Base-by-base conservation (phyloP, 1,284 basidiomycete genomes). In the Papiliotrema flavescens region DNA sequence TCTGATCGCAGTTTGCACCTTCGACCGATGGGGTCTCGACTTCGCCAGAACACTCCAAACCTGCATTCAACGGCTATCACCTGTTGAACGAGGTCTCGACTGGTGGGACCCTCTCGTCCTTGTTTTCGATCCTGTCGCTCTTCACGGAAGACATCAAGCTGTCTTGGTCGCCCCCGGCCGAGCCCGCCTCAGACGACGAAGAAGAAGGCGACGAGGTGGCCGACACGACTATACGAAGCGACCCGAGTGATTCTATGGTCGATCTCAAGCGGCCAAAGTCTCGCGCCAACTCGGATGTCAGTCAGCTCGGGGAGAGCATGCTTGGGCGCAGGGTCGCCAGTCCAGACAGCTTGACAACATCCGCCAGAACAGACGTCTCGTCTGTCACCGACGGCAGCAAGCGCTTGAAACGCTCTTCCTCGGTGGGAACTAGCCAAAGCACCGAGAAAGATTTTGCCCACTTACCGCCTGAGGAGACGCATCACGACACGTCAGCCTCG, bases 111-210 rank as follows among this genome's bases (percentile, higher is more conserved):
- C 80, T 98, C 15, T 95, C 92, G 39, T 95, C 91, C 66, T 81
- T 98, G 39, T 98, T 98, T 77, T 97, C 92, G 14, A 98, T 98
- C 69, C 82, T 98, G 50, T 89, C 79, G 55, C 80, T 99, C 46
- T 98, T 99, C 77, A 99, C 96, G 1, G 95, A 98, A 75, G 89
- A 98, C 69, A 87, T 98, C 66, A 88, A 93, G 75, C 84, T 98
- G 64, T 88, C 90, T 56, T 95, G 90, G 89, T 55, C 60, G 6
- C 49, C 59, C 13, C 50, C 56, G 1, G 37, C 48, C 24, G 51
- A 58, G 4, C 83, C 83, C 22, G 76, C 78, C 6, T n/a, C 13
- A 26, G 70, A 64, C 5, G 49, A 50, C 20, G 37, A 60, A 2
- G 83, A 83, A 24, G 76, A 78, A 26, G 68, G 62, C 22, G 66